Conservation (phyloP, 179 eudicot species). For the Silene vulgaris region DNA sequence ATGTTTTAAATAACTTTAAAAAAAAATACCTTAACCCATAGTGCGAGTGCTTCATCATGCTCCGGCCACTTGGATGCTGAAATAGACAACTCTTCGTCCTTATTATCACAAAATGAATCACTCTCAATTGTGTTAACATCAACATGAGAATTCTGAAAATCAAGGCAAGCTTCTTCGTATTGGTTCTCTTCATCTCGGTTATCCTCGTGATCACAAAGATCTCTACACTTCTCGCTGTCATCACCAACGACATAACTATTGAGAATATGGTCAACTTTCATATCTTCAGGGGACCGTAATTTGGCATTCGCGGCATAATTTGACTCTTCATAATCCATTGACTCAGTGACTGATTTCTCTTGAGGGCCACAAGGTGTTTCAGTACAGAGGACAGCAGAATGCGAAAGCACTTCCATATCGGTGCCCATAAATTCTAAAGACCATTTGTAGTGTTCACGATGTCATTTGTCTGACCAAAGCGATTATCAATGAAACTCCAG, state of each 20-base stretch:
- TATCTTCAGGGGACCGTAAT: slow-evolving; percentile 29
- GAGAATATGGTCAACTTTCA: slow-evolving; percentile 29
- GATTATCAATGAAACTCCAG: slow-evolving; percentile 12
- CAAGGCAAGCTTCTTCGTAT: slow-evolving; percentile 39
- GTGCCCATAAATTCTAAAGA: slow-evolving; percentile 24
- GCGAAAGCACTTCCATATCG: slow-evolving; percentile 66
- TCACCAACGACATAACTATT: slow-evolving; percentile 33
- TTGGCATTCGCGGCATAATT: slow-evolving; percentile 32
- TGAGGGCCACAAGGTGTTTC: slow-evolving; percentile 47
- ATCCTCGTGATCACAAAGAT: slow-evolving; percentile 47
- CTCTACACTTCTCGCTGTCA: slow-evolving; percentile 37
- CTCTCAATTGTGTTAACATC: slow-evolving; percentile 51
- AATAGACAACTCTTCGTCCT: slow-evolving; percentile 41
- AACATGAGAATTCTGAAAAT: slow-evolving; percentile 49
- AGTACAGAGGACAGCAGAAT: slow-evolving; percentile 39
- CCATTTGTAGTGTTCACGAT: slow-evolving; percentile 29
- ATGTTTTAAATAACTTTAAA: not conserved
- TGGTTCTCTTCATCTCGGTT: slow-evolving; percentile 35
- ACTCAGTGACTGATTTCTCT: slow-evolving; percentile 41
- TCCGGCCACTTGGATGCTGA: slow-evolving; percentile 51
- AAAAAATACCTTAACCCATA: slow-evolving; percentile 89
- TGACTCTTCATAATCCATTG: slow-evolving; percentile 36
- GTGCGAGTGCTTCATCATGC: slow-evolving; percentile 64
- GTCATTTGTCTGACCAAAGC: slow-evolving; percentile 24
- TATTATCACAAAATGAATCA: slow-evolving; percentile 35